Evolutionary conservation across 306 rosid genomes (phyloP).

Genomic region (Vigna radiata): DNA sequence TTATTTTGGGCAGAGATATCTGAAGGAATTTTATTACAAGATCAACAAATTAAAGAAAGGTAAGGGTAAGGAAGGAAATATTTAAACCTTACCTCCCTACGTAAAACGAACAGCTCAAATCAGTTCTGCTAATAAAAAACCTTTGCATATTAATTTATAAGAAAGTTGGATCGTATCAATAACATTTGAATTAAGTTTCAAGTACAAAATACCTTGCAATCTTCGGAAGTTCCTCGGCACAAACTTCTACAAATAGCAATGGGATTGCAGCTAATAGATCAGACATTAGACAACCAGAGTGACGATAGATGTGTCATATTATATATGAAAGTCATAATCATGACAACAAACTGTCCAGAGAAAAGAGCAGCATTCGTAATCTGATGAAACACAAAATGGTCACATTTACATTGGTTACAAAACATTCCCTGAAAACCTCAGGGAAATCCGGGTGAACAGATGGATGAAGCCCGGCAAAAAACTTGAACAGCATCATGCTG

Average conservation of each 20-base stretch:
- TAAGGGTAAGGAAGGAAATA: constrained; percentile 1
- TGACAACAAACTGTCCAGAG: constrained; percentile 28
- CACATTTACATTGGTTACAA: constrained; percentile 3
- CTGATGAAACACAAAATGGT: constrained; percentile 28
- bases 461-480: constrained; percentile 30
- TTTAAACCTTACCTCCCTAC: constrained; percentile 38
- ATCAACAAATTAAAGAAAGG: constrained; percentile 6
- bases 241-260: constrained; percentile 21
- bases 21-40: neutral
- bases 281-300: constrained; percentile 32
- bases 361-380: neutral
- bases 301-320: constrained; percentile 8
- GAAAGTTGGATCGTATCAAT: constrained; percentile 27
- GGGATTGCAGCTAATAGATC: constrained; percentile 27
- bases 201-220: constrained; percentile 17
- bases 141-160: constrained; percentile 15
- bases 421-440: constrained; percentile 5
- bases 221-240: constrained; percentile 27
- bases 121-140: neutral
- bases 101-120: constrained; percentile 23
- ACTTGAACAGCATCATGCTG: constrained; percentile 40
- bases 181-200: constrained; percentile 30
- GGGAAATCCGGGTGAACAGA: constrained; percentile 27
- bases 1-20: neutral
- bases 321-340: constrained; percentile 9